Conservation (phyloP, 495 filamentous ascomycete species). For the Friedmanniomyces simplex region DNA sequence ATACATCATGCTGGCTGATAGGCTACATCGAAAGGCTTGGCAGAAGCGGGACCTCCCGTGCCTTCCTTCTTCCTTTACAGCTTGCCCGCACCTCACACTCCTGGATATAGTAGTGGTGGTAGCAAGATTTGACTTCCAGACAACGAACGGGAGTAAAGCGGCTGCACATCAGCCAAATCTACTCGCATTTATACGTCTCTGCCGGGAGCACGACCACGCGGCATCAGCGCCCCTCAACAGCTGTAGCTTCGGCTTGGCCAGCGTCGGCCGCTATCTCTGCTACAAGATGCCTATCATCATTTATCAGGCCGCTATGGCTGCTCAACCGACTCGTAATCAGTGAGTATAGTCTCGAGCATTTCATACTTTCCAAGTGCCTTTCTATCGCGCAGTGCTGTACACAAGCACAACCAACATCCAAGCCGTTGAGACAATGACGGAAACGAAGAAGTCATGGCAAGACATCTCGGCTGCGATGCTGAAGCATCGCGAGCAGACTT, state of each 20-base stretch:
- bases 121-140: too few relatives aligned
- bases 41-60: background rate
- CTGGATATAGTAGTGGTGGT: too few relatives aligned
- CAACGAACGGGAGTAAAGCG: too few relatives aligned
- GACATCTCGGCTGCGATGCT: constrained; percentile 38
- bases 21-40: too few relatives aligned
- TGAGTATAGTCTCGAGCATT: background rate
- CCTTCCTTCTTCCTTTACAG: background rate
- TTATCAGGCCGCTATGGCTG: background rate
- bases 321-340: background rate
- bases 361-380: too few relatives aligned
- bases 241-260: background rate
- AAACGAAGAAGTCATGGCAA: constrained; percentile 31
- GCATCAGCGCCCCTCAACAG: background rate
- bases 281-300: background rate
- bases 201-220: too few relatives aligned
- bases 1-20: too few relatives aligned
- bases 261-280: background rate
- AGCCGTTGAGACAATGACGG: background rate
- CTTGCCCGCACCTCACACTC: too few relatives aligned
- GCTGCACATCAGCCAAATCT: too few relatives aligned
- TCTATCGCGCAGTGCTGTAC: too few relatives aligned
- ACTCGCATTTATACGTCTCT: too few relatives aligned
- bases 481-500: constrained; percentile 36
- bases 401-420: background rate